A percentile compares a stretch with the other conserved stretches of the same genome.
Conservation (phyloP, 1,284 basidiomycete genomes). For the Paramarasmius palmivorus region DNA sequence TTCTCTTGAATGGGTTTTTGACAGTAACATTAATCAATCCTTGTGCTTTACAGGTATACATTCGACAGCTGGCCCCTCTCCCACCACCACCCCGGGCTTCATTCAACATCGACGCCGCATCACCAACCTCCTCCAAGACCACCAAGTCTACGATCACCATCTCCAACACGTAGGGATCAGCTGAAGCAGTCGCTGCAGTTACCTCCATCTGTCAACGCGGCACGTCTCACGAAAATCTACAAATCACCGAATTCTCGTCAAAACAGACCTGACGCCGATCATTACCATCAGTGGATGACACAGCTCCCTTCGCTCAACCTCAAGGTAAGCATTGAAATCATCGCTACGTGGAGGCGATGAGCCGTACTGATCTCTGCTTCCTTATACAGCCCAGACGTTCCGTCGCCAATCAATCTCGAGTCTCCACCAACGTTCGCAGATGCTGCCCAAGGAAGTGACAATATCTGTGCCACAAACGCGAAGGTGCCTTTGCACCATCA, state of each 20-base stretch:
- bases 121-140: slow-evolving; percentile 65
- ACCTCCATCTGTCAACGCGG: slow-evolving; percentile 51
- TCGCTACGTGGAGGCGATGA: too few species aligned
- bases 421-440: too few species aligned
- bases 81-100: slow-evolving; percentile 64
- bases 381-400: too few species aligned
- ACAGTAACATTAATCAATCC: slow-evolving; percentile 4
- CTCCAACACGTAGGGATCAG: slow-evolving; percentile 43
- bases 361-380: too few species aligned
- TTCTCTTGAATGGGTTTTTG: slow-evolving; percentile 7
- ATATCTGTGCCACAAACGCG: slow-evolving; percentile 53
- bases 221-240: slow-evolving; percentile 35
- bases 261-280: not conserved
- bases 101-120: slow-evolving; percentile 42
- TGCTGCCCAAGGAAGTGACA: too few species aligned
- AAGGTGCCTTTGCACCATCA: slow-evolving; percentile 68
- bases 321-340: too few species aligned
- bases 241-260: slow-evolving; percentile 10
- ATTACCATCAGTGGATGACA: not conserved
- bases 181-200: slow-evolving; percentile 59
- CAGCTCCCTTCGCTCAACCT: too few species aligned
- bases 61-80: slow-evolving; percentile 68
- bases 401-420: too few species aligned
- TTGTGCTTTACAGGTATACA: slow-evolving; percentile 57
- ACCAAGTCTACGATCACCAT: slow-evolving; percentile 59